Evolutionary conservation across 2,329 filamentous ascomycete genomes (phyloP), one percentile per base, ranked within the genome.

Genomic region (Coniochaeta sp.): DNA sequence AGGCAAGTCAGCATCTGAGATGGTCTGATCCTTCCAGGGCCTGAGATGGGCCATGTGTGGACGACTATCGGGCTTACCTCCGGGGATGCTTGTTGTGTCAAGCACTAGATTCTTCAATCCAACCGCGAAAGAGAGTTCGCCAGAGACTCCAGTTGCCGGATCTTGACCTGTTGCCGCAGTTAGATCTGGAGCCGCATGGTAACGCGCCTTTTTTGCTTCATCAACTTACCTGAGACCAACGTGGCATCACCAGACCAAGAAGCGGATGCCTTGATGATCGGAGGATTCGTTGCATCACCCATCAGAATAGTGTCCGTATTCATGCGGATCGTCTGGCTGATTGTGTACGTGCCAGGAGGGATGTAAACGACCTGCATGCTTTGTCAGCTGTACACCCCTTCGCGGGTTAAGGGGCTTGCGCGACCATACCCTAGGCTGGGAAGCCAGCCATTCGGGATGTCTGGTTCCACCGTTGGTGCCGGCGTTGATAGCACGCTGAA

Each of bases 271-370:
- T 76, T 77, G 61, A 79, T 69, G 12, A 72, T 69, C 3, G 76
- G 76, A 24, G 76, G 76, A 58, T 77, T 69, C 4, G 72, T 76
- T 1, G 76, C 71, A 62, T 79, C 76, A n/a, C 76, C 77, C 73
- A 79, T 77, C 52, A 79, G 63, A 36, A 79, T 73, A 6, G 76
- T 79, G 55, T 77, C 76, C 0, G 76, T 77, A 59, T 76, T 74
- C 72, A 78, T 73, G 5, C 65, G 58, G 36, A 79, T 74, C 1
- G 76, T 77, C 55, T 70, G 58, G 60, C 66, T 69, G 58, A 79
- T 67, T 40, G 69, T 66, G 62, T 79, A 79, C 8, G 72, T 76
- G 47, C 76, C 77, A 1, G 76, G 71, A 0, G 76, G 75, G 44
- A 78, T 71, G 58, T 77, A 79, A 4, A 78, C 76, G 31, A 77